Percentiles rank a stretch among this genome's conserved stretches.
These are phyloP conservation scores for Iris pallida DNA, from an alignment of 116 monocot species.

Conservation along the genomic window DNA sequence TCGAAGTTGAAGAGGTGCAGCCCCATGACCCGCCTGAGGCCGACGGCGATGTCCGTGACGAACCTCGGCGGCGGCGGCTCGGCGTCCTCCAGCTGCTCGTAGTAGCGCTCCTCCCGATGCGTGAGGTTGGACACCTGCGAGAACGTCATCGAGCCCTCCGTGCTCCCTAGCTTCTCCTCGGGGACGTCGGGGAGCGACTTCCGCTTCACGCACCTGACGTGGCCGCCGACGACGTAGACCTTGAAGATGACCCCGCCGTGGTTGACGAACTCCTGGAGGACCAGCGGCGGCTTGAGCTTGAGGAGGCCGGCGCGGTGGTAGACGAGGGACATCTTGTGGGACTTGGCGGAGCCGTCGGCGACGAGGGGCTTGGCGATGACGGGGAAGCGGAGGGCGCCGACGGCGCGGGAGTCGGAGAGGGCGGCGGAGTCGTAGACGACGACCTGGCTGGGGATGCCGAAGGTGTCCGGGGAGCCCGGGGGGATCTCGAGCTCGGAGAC, in stretches of 20 bases:
- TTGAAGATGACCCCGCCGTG: slow-evolving; percentile 36
- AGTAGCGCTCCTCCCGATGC: slow-evolving; percentile 24
- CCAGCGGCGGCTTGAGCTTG: slow-evolving; percentile 33
- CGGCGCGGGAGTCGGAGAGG: slow-evolving; percentile 17
- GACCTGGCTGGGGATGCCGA: slow-evolving; percentile 30
- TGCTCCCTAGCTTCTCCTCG: slow-evolving; percentile 27
- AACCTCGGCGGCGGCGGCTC: slow-evolving; percentile 69
- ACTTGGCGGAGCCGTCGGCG: slow-evolving; percentile 26
- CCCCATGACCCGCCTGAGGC: slow-evolving; percentile 56
- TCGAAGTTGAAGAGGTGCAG: slow-evolving; percentile 88
- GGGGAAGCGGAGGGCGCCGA: slow-evolving; percentile 21
- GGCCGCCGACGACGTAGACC: slow-evolving; percentile 33
- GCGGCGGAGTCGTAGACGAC: slow-evolving; percentile 23
- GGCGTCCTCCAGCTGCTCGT: slow-evolving; percentile 48
- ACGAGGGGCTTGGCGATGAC: slow-evolving; percentile 30
- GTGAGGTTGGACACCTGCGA: slow-evolving; percentile 78
- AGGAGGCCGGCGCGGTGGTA: slow-evolving; percentile 21
- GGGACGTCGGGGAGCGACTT: slow-evolving; percentile 28
- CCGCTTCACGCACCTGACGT: slow-evolving; percentile 32
- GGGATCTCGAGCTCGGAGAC: slow-evolving; percentile 42
- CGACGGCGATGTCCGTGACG: slow-evolving; percentile 63
- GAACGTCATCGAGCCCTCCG: slow-evolving; percentile 51
- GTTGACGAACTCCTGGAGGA: slow-evolving; percentile 32
- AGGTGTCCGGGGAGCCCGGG: slow-evolving; percentile 12
- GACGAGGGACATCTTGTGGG: slow-evolving; percentile 32